Percentiles rank a stretch among this genome's conserved stretches.
These are phyloP conservation scores for Oenanthe sinensis DNA, from an alignment of 129 eudicot genomes.

Conservation along the genomic window DNA sequence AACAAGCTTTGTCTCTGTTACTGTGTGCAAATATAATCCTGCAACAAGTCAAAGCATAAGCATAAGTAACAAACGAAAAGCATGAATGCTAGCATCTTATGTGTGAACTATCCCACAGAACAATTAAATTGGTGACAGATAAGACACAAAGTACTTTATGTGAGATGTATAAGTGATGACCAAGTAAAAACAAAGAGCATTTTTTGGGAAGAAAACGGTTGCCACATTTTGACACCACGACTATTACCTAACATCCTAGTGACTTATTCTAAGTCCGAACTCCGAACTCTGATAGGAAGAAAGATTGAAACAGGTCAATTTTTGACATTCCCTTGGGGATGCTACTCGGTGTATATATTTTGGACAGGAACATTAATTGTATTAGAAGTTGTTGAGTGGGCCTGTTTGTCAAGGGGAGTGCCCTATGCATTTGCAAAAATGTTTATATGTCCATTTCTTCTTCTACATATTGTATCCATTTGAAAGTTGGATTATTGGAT, in stretches of 20 bases:
- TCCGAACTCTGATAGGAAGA: background rate
- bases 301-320: background rate
- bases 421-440: background rate
- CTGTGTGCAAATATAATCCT: slow-evolving; percentile 82
- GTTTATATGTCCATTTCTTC: background rate
- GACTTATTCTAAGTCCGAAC: background rate
- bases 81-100: background rate
- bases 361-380: background rate
- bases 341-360: background rate
- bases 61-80: background rate
- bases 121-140: background rate
- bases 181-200: background rate
- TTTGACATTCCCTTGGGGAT: background rate
- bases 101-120: background rate
- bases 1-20: slow-evolving; percentile 81
- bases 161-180: background rate
- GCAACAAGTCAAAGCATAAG: slow-evolving; percentile 26
- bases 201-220: background rate
- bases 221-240: background rate
- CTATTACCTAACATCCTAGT: background rate
- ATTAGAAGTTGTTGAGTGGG: background rate
- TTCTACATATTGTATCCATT: background rate
- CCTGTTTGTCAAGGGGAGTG: background rate
- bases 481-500: background rate
- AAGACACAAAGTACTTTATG: background rate